A percentile compares a stretch with the other conserved stretches of the same genome.
Evolutionary conservation across 2,329 filamentous ascomycete species (phyloP).

Genomic region (Hymenoscyphus repandus): DNA sequence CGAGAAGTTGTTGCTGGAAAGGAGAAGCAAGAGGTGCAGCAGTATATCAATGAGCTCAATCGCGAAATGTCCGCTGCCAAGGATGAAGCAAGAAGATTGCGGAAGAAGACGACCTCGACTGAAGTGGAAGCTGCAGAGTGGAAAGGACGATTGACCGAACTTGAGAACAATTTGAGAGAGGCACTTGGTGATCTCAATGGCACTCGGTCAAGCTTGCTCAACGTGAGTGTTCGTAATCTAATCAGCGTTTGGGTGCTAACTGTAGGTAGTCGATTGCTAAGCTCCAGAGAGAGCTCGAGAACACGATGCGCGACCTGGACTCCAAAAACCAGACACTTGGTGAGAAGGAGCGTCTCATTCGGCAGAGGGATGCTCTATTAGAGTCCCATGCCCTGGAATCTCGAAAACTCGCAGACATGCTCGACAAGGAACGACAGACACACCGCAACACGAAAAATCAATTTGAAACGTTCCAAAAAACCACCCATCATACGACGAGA

Average conservation of each 20-base stretch:
- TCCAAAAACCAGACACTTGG: slow-evolving; percentile 68
- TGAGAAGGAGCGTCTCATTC: slow-evolving; percentile 89
- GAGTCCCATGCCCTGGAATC: slow-evolving; percentile 86
- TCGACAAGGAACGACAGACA: slow-evolving; percentile 83
- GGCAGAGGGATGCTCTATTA: slow-evolving; percentile 80
- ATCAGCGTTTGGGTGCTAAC: slow-evolving; percentile 13
- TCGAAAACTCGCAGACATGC: slow-evolving; percentile 75
- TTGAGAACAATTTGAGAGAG: slow-evolving; percentile 83
- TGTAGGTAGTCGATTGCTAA: slow-evolving; percentile 67
- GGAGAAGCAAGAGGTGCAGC: slow-evolving; percentile 93
- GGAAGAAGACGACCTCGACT: slow-evolving; percentile 75
- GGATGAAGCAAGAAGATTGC: slow-evolving; percentile 77
- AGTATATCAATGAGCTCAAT: slow-evolving; percentile 89
- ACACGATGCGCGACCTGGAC: slow-evolving; percentile 77
- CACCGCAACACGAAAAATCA: slow-evolving; percentile 83
- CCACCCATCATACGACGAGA: slow-evolving; percentile 79
- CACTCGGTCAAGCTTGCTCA: slow-evolving; percentile 78
- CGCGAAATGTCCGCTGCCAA: slow-evolving; percentile 74
- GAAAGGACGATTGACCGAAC: slow-evolving; percentile 84
- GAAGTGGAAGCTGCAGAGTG: slow-evolving; percentile 87
- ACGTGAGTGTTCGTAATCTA: slow-evolving; percentile 43
- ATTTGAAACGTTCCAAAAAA: slow-evolving; percentile 83
- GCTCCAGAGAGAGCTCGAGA: slow-evolving; percentile 81
- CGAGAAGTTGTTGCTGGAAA: slow-evolving; percentile 79
- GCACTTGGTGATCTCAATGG: slow-evolving; percentile 84